These are phyloP conservation scores for Paraphaeosphaeria sporulosa DNA, from an alignment of 2,329 filamentous ascomycete species.

Conservation along the genomic window DNA sequence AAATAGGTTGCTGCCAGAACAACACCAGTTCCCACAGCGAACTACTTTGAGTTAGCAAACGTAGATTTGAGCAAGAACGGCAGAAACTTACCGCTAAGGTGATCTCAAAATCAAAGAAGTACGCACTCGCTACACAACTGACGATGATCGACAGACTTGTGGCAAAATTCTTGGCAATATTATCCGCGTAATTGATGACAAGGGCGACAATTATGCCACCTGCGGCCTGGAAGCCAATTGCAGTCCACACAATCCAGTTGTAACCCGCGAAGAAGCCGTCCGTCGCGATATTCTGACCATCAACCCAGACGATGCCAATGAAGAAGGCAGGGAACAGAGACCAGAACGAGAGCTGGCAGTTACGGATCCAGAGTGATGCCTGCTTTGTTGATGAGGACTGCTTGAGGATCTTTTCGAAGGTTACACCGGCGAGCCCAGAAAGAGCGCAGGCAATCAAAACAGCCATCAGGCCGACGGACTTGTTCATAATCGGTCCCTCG, in stretches of 20 bases:
- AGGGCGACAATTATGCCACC: slow-evolving; percentile 86
- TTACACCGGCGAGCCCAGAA: slow-evolving; percentile 85
- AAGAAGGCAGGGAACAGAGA: slow-evolving; percentile 89
- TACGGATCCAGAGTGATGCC: slow-evolving; percentile 89
- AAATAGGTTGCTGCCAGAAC: slow-evolving; percentile 86
- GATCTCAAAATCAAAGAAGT: slow-evolving; percentile 82
- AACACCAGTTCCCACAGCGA: slow-evolving; percentile 78
- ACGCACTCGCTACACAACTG: slow-evolving; percentile 83
- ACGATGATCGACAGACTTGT: slow-evolving; percentile 91
- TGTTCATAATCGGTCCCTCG: slow-evolving; percentile 71
- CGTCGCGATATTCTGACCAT: slow-evolving; percentile 81
- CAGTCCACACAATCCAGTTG: slow-evolving; percentile 88
- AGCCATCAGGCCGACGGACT: slow-evolving; percentile 78
- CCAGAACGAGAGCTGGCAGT: slow-evolving; percentile 93
- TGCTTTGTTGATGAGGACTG: slow-evolving; percentile 75
- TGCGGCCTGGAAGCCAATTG: slow-evolving; percentile 80
- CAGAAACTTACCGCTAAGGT: slow-evolving; percentile 54
- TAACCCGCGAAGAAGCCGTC: slow-evolving; percentile 95
- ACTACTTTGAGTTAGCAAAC: slow-evolving; percentile 62
- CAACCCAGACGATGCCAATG: slow-evolving; percentile 84
- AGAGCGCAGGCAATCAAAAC: slow-evolving; percentile 80
- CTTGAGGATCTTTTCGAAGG: slow-evolving; percentile 91
- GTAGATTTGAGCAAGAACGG: slow-evolving; percentile 11
- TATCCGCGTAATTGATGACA: slow-evolving; percentile 83
- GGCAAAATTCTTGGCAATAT: slow-evolving; percentile 93